phyloP scores from a whole-genome alignment of 441 rosid genomes.

The Croton setiger region DNA sequence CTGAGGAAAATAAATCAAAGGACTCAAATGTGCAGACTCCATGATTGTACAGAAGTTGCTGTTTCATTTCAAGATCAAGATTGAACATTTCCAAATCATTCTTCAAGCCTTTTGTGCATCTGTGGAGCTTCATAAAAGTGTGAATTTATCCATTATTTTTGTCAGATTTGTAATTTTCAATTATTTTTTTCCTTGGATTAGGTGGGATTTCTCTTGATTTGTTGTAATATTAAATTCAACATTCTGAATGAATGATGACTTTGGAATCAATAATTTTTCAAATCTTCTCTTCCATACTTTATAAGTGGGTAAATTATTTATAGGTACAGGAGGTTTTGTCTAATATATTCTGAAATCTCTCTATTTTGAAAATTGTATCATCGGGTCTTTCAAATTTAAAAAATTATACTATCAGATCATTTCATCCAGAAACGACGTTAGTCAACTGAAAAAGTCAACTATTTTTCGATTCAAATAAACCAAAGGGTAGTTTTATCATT shows the following conservation, averaged over 20 bases:
- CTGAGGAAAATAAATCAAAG: constrained; percentile 74
- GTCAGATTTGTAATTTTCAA: constrained; percentile 11
- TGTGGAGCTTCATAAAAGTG: constrained; percentile 17
- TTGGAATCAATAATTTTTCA: constrained; percentile 12
- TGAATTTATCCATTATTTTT: constrained; percentile 22
- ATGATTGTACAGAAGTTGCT: constrained; percentile 25
- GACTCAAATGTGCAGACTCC: constrained; percentile 76
- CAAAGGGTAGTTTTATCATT: too few relatives aligned
- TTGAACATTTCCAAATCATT: constrained; percentile 5
- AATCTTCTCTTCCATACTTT: neutral
- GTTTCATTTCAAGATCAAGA: constrained; percentile 18
- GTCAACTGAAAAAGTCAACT: too few relatives aligned
- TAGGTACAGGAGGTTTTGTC: too few relatives aligned
- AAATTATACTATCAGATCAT: too few relatives aligned
- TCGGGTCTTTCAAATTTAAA: too few relatives aligned
- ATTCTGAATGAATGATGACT: constrained; percentile 20
- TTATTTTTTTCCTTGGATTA: constrained; percentile 2
- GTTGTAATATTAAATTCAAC: constrained; percentile 25
- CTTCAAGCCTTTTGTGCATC: constrained; percentile 4
- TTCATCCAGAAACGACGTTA: too few relatives aligned
- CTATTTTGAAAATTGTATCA: too few relatives aligned
- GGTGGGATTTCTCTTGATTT: constrained; percentile 24
- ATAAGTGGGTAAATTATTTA: too few relatives aligned
- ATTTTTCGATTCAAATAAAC: too few relatives aligned
- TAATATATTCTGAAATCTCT: too few relatives aligned